These are phyloP conservation scores for Yamadazyma songkhlaensis DNA, from an alignment of 1,139 yeast genomes.

Conservation along the genomic window DNA sequence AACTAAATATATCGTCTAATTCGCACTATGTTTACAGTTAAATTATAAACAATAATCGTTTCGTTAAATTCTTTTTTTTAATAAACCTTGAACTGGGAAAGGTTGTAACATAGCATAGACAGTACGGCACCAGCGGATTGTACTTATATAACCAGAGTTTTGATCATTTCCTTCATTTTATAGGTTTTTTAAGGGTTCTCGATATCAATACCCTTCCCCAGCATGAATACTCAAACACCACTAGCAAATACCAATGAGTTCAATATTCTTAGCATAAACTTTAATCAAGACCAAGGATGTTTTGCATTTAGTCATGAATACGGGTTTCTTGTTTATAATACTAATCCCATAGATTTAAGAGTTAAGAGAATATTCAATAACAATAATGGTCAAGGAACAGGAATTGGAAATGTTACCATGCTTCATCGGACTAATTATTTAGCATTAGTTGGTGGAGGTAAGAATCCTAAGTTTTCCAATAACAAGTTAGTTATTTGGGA, in stretches of 20 bases:
- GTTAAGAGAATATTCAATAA: conserved; percentile 57
- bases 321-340: conserved; percentile 84
- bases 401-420: conserved; percentile 78
- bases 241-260: conserved; percentile 23
- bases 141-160: too few species aligned
- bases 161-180: too few species aligned
- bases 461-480: conserved; percentile 69
- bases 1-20: conserved; percentile 1
- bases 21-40: conserved; percentile 2
- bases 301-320: conserved; percentile 79
- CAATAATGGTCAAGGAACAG: conserved; percentile 35
- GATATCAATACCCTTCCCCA: too few species aligned
- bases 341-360: conserved; percentile 81
- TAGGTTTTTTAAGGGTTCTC: too few species aligned
- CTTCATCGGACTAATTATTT: conserved; percentile 86
- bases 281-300: conserved; percentile 90
- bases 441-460: conserved; percentile 88
- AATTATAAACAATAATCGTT: background rate
- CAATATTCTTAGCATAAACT: conserved; percentile 55
- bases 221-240: conserved; percentile 38
- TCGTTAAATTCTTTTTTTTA: background rate
- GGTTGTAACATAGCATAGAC: too few species aligned
- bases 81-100: too few species aligned
- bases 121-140: too few species aligned
- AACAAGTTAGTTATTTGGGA: conserved; percentile 88